A percentile compares a stretch with the other conserved stretches of the same genome.
phyloP scores from a whole-genome alignment of 768 basidiomycete species.

The Kwoniella heveanensis region DNA sequence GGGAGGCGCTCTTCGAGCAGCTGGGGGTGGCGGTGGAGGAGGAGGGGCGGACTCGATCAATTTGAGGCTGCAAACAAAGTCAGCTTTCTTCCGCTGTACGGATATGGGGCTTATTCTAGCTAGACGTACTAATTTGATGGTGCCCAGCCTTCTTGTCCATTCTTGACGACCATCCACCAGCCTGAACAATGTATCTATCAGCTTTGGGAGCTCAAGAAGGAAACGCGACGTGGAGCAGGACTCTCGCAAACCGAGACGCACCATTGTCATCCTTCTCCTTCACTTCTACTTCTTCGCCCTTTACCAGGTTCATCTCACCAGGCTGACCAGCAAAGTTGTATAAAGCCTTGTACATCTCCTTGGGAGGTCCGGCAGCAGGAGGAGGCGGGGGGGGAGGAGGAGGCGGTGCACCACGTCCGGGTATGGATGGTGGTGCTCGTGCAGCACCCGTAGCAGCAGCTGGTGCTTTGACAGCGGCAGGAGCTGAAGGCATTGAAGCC shows the following conservation, averaged over 20 bases:
- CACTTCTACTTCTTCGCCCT: slow-evolving; percentile 89
- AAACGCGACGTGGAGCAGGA: no score
- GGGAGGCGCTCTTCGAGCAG: slow-evolving; percentile 56
- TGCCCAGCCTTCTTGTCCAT: slow-evolving; percentile 84
- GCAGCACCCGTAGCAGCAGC: slow-evolving; percentile 50
- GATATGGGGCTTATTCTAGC: not conserved
- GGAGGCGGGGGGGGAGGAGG: slow-evolving; percentile 63
- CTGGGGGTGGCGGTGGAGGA: slow-evolving; percentile 70
- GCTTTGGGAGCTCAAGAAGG: no score
- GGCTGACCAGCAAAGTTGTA: slow-evolving; percentile 88
- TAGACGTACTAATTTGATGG: slow-evolving; percentile 64
- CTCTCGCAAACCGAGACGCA: no score
- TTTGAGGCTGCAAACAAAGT: slow-evolving; percentile 61
- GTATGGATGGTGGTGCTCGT: slow-evolving; percentile 53
- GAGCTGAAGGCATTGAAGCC: slow-evolving; percentile 32
- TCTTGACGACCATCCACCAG: slow-evolving; percentile 95
- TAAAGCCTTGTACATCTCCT: slow-evolving; percentile 79
- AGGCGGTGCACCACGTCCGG: slow-evolving; percentile 58
- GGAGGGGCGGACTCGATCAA: slow-evolving; percentile 68
- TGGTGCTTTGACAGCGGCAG: slow-evolving; percentile 56
- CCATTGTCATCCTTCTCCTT: slow-evolving; percentile 88
- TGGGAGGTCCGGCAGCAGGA: slow-evolving; percentile 65
- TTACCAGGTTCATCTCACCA: slow-evolving; percentile 84
- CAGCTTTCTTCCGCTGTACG: not conserved
- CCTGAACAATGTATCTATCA: no score